Conservation (phyloP, 2,329 filamentous ascomycete species). For the Monilinia laxa region DNA sequence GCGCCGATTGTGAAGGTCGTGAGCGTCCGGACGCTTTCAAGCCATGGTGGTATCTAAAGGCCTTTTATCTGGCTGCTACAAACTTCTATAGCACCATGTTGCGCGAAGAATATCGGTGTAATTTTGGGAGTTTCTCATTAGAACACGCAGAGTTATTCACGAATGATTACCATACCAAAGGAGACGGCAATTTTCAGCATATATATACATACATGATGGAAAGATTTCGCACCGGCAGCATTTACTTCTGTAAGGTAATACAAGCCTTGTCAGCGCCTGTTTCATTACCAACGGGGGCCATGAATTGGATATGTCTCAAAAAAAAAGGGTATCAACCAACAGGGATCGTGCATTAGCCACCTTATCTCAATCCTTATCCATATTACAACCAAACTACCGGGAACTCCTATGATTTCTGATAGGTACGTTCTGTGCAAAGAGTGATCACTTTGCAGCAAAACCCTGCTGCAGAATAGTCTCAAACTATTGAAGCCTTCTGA, state of each 20-base stretch:
- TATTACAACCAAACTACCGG: conserved; percentile 2
- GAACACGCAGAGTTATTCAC: background rate
- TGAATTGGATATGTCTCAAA: conserved; percentile 9
- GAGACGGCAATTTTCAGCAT: background rate
- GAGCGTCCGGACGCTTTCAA: background rate
- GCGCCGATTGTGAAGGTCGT: conserved; percentile 4
- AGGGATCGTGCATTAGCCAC: conserved; percentile 13
- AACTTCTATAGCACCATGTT: background rate
- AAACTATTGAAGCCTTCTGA: background rate
- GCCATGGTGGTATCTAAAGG: background rate
- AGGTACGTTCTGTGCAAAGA: conserved; percentile 1
- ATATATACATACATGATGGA: background rate
- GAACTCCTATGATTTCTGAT: background rate
- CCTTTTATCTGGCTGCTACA: background rate
- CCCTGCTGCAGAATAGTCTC: conserved; percentile 6
- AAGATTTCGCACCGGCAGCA: background rate
- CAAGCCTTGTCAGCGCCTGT: background rate
- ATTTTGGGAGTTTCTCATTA: background rate
- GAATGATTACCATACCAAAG: background rate
- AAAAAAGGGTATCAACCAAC: background rate
- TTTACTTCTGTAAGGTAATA: background rate
- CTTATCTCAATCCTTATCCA: conserved; percentile 10
- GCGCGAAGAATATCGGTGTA: background rate
- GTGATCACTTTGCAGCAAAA: conserved; percentile 3
- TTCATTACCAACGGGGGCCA: background rate